A percentile compares a stretch with the other conserved stretches of the same genome.
These are phyloP conservation scores for Sherardia arvensis DNA, from an alignment of 257 asterid genomes.

Conservation along the genomic window DNA sequence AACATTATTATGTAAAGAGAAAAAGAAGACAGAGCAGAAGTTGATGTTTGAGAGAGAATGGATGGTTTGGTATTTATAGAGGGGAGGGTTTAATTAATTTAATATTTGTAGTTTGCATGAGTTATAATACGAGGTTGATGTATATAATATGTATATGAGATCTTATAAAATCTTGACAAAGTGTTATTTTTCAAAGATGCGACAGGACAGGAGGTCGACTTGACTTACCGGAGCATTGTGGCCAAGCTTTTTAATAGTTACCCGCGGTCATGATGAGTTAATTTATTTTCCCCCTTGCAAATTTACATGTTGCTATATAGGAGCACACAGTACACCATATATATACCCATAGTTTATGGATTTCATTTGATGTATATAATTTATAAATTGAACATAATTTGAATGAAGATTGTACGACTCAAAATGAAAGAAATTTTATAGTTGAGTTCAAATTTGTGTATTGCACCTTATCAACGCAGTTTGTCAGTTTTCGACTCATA, in stretches of 20 bases:
- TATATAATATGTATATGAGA: background rate
- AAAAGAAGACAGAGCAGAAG: background rate
- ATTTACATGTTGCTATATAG: background rate
- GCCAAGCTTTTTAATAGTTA: background rate
- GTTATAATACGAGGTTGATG: background rate
- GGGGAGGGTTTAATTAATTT: background rate
- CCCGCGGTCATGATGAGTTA: background rate
- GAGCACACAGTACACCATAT: no score
- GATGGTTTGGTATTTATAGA: background rate
- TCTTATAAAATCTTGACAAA: slow-evolving; percentile 9
- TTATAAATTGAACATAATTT: no score
- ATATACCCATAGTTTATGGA: no score
- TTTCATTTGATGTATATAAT: no score
- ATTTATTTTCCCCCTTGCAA: background rate
- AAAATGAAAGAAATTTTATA: no score
- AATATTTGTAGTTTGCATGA: background rate
- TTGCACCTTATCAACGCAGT: no score
- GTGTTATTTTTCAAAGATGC: slow-evolving; percentile 15
- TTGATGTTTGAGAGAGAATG: background rate
- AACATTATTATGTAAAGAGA: background rate
- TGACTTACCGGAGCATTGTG: background rate
- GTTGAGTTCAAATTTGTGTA: no score
- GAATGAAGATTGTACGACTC: no score
- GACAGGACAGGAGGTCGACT: slow-evolving; percentile 5
- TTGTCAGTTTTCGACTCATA: no score